Evolutionary conservation across 148 eudicot genomes (phyloP), one percentile per base, ranked within the genome.

Genomic region (Pharnaceum exiguum): DNA sequence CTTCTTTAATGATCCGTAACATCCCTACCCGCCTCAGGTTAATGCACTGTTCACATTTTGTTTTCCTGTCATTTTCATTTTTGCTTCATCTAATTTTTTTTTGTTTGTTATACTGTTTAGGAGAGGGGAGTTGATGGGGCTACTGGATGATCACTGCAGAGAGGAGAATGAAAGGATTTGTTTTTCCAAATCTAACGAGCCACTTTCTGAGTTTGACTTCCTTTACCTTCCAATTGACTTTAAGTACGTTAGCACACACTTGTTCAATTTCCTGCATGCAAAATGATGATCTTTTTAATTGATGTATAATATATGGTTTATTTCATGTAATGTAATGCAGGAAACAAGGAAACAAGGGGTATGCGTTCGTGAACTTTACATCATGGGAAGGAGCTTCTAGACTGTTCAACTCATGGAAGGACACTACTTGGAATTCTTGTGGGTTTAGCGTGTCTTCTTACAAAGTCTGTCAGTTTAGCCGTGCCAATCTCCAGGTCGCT

Each of bases 81-180:
- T 8, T 22, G 21, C 22, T 11, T 9, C 15, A 0, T 11, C 26
- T 47, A 25, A 47, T 1, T 23, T 5, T 22, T n/a, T 21, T 48
- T 22, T 10, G 7, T 10, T 24, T 10, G 4, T 6, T 5, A 47
- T 9, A n/a, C n/a, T n/a, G n/a, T 35, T 33, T 50, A 65, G 69
- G 0, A 43, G 23, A 15, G 29, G 7, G 0, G 46, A 46, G 62
- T 36, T 65, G 12, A 11, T 65, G 33, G 28, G 13, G 8, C 16
- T 65, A 7, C 17, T 65, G 18, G 61, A 36, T 3, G 69, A 65
- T 5, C 69, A 65, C 17, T 65, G 69, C 18, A 18, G 23, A 0
- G 45, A 55, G 10, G 51, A 38, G 29, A 58, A 46, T 45, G 36
- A 26, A 16, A 12, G 55, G 43, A 6, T 3, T 12, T 10, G 24